Evolutionary conservation across 2,329 filamentous ascomycete genomes (phyloP), one percentile per base, ranked within the genome.

Genomic region (Exophiala mesophila): DNA sequence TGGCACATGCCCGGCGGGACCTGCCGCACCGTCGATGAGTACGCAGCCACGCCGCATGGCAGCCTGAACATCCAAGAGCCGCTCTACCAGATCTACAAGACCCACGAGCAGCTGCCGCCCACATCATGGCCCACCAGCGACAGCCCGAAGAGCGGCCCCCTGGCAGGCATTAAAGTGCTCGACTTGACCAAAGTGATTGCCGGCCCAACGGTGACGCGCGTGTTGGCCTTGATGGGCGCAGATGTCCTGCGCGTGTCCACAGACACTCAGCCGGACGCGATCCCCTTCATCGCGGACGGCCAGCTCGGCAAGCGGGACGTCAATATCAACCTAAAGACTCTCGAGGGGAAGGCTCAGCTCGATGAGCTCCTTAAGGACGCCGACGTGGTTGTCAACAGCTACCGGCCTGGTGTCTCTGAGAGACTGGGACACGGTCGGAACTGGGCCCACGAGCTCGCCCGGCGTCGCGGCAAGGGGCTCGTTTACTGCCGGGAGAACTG

Each of bases 291-390:
- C 53, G 74, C 84, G 1, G 82, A 86, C 50, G 78, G 80, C 9
- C 85, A 85, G 57, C 76, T 80, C 55, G 82, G 82, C 18, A 87
- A 86, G 59, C 80, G 80, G 46, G 73, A 78, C 1, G 69, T 72
- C 1, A 76, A 81, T 12, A 57, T 77, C 3, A 68, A 78, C 49
- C 67, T 77, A 24, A 62, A 64, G 26, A 59, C 65, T 3, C 45
- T 59, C 1, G 53, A 58, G 1, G 70, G 70, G 37, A 63, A 61
- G 41, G 52, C 53, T 1, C 59, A 64, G 5, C 55, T 74, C 0
- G 56, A 61, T 2, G 57, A 62, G 8, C 63, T 77, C 1, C 48
- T 77, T 6, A 51, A 54, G 4, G 68, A 71, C 2, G 71, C 67
- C 2, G 75, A 78, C 51, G 66, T 77, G 18, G 69, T 77, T 45